Conservation (phyloP, 2,329 filamentous ascomycete genomes). For the Cladobotryum mycophilum region DNA sequence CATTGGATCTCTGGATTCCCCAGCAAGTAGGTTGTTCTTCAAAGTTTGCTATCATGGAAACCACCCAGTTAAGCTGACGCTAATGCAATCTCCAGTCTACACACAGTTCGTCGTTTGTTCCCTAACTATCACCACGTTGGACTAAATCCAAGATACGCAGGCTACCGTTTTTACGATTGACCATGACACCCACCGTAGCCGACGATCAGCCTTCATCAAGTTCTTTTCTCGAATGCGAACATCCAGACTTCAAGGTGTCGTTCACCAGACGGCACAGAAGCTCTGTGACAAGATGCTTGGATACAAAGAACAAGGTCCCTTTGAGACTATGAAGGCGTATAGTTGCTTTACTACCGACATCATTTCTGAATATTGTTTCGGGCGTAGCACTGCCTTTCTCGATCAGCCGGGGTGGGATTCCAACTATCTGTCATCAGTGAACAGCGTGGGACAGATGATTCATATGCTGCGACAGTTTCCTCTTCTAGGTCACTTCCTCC, state of each 20-base stretch:
- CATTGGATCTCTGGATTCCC: slow-evolving; percentile 12
- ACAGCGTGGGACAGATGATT: slow-evolving; percentile 12
- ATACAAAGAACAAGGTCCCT: slow-evolving; percentile 1
- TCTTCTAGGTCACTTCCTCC: slow-evolving; percentile 4
- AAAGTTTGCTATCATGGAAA: not conserved
- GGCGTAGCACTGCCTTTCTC: slow-evolving; percentile 12
- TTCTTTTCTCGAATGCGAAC: slow-evolving; percentile 20
- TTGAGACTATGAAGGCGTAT: slow-evolving; percentile 11
- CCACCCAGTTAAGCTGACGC: no score
- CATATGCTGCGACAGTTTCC: slow-evolving; percentile 13
- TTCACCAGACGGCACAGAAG: slow-evolving; percentile 13
- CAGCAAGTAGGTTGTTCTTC: slow-evolving; percentile 6
- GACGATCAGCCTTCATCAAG: slow-evolving; percentile 15
- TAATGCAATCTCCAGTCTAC: no score
- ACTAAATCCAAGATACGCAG: not conserved
- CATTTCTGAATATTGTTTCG: slow-evolving; percentile 24
- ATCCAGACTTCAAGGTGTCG: slow-evolving; percentile 13
- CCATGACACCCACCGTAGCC: slow-evolving; percentile 20
- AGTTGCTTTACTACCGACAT: slow-evolving; percentile 21
- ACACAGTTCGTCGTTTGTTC: no score
- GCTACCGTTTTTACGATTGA: slow-evolving; percentile 7
- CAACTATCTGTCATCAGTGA: slow-evolving; percentile 10
- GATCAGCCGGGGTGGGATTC: slow-evolving; percentile 9
- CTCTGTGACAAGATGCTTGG: slow-evolving; percentile 15
- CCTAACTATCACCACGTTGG: not conserved